Percentiles rank a stretch among this genome's conserved stretches.
Conservation (phyloP, 371 early-diverging fungal species). For the Rhizopus delemar region DNA sequence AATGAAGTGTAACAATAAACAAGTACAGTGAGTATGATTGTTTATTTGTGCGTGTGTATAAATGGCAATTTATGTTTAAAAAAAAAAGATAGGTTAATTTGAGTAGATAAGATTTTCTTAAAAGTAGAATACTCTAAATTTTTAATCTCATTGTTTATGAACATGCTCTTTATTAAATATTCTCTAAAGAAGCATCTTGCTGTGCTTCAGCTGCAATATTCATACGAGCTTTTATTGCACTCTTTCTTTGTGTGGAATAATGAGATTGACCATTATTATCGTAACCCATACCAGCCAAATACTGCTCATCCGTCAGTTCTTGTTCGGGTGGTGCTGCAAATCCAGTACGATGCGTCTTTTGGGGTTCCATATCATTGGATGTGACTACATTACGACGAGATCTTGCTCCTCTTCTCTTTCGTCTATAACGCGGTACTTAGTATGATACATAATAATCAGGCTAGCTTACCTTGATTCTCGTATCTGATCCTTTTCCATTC, state of each 20-base stretch:
- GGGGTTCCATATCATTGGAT: conserved; percentile 72
- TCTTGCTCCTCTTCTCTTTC: conserved; percentile 78
- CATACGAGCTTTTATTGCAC: conserved; percentile 46
- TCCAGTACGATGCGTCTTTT: conserved; percentile 44
- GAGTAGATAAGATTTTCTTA: no score
- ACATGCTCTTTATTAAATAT: neutral
- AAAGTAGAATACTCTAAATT: no score
- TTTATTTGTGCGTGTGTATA: no score
- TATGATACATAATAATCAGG: neutral
- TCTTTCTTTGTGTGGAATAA: conserved; percentile 37
- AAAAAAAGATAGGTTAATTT: no score
- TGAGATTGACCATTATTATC: conserved; percentile 6
- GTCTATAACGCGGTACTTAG: conserved; percentile 26
- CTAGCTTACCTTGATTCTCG: conserved; percentile 50
- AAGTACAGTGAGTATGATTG: neutral
- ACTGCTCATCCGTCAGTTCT: conserved; percentile 47
- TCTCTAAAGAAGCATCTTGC: neutral
- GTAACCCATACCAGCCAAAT: conserved; percentile 27
- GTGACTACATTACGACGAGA: conserved; percentile 38
- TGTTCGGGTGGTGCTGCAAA: conserved; percentile 41
- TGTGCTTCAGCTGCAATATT: conserved; percentile 50
- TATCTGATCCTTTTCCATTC: conserved; percentile 78
- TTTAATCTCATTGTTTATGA: no score
- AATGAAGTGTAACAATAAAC: no score
- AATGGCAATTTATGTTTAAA: no score